phyloP scores from a whole-genome alignment of 306 rosid genomes.

The Mimosa pudica region DNA sequence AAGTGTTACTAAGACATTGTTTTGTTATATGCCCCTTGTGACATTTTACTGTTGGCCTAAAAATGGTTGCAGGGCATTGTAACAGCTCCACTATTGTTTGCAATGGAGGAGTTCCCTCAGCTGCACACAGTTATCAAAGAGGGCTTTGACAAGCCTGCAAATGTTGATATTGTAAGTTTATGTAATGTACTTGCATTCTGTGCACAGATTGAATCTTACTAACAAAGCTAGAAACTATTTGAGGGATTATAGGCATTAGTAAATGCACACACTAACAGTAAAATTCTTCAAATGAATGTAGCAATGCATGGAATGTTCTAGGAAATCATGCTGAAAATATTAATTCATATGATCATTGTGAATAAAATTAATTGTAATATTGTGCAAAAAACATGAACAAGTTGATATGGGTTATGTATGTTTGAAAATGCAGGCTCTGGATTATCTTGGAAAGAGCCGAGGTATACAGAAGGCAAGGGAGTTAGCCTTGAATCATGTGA shows the following conservation, averaged over 20 bases:
- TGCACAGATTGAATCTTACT: constrained; percentile 19
- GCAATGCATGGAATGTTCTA: too few species aligned
- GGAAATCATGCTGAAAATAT: too few species aligned
- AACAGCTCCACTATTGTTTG: constrained; percentile 91
- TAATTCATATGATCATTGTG: too few species aligned
- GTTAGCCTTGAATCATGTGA: constrained; percentile 80
- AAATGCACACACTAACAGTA: too few species aligned
- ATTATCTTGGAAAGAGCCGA: constrained; percentile 78
- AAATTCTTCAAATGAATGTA: too few species aligned
- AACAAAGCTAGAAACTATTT: neutral
- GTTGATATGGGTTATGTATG: neutral
- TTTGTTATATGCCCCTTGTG: too few species aligned
- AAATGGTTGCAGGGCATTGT: constrained; percentile 73
- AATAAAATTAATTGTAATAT: neutral
- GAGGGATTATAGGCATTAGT: neutral
- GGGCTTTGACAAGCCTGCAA: constrained; percentile 78
- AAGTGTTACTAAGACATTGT: too few species aligned
- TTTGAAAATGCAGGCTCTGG: constrained; percentile 65
- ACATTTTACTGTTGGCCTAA: too few species aligned
- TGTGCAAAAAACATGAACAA: neutral
- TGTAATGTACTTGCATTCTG: constrained; percentile 11
- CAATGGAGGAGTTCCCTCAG: constrained; percentile 98
- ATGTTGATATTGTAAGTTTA: constrained; percentile 72
- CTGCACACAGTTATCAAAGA: constrained; percentile 64
- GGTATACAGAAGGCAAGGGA: constrained; percentile 86